Evolutionary conservation across 2,329 filamentous ascomycete species (phyloP).

Genomic region (Cladophialophora yegresii): DNA sequence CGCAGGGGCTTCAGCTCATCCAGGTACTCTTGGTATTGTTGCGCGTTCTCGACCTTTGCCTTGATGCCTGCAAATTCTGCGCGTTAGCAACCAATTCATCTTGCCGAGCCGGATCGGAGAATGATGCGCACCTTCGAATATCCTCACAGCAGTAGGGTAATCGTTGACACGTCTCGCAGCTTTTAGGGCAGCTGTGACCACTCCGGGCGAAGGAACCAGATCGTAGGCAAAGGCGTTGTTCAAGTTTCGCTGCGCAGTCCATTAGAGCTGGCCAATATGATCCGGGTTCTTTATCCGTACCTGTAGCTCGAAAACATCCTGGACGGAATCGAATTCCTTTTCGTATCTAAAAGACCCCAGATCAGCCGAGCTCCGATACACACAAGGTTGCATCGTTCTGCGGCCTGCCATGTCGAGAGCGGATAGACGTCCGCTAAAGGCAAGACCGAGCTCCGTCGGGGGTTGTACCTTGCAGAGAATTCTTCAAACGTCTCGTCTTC

Average conservation of each 20-base stretch:
- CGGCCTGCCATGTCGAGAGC: neutral
- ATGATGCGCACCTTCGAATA: constrained; percentile 83
- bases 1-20: constrained; percentile 88
- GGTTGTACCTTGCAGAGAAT: constrained; percentile 87
- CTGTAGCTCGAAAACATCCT: constrained; percentile 99
- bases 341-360: constrained; percentile 73
- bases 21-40: constrained; percentile 89
- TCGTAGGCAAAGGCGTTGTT: constrained; percentile 99
- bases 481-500: constrained; percentile 98
- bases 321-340: constrained; percentile 96
- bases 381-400: neutral
- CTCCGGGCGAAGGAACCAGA: constrained; percentile 90
- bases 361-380: constrained; percentile 40
- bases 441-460: constrained; percentile 4
- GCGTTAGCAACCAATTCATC: neutral
- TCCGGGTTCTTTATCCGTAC: constrained; percentile 52
- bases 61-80: constrained; percentile 72
- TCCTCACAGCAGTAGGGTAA: constrained; percentile 94
- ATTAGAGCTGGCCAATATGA: constrained; percentile 14
- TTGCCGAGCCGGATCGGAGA: neutral
- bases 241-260: constrained; percentile 72
- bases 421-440: neutral
- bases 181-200: constrained; percentile 86
- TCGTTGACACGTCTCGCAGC: constrained; percentile 96
- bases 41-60: constrained; percentile 98